Evolutionary conservation across 345 rosid species (phyloP).

Genomic region (Aurinia saxatilis): DNA sequence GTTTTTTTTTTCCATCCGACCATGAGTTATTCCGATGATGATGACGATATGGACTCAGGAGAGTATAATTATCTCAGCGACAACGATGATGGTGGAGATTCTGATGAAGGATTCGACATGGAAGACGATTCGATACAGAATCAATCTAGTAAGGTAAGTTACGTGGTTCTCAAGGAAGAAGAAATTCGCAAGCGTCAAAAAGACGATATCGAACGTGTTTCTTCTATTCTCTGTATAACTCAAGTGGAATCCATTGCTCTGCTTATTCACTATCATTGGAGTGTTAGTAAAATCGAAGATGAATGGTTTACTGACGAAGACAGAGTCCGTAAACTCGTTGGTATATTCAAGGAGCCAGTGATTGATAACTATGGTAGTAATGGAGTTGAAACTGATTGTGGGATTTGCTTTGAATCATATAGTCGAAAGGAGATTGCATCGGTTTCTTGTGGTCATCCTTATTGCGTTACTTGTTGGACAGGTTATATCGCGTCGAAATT

Average conservation of each 20-base stretch:
- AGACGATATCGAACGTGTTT: constrained; percentile 58
- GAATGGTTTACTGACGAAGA: constrained; percentile 89
- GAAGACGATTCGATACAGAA: constrained; percentile 22
- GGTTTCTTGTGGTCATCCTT: no score
- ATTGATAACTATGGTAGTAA: constrained; percentile 30
- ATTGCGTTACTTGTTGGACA: constrained; percentile 70
- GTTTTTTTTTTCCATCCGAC: no score
- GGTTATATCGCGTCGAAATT: constrained; percentile 21
- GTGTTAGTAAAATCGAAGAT: constrained; percentile 60
- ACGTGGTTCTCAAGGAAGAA: constrained; percentile 55
- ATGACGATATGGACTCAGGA: no score
- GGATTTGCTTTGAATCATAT: constrained; percentile 57
- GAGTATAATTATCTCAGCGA: no score
- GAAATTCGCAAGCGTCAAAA: constrained; percentile 58
- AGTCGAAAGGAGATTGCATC: constrained; percentile 28
- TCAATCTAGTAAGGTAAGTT: constrained; percentile 33
- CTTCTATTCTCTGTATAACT: constrained; percentile 56
- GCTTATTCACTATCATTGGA: constrained; percentile 68
- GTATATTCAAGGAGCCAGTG: constrained; percentile 48
- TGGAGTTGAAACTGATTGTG: no score
- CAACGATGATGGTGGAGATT: background rate
- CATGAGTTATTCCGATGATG: constrained; percentile 54
- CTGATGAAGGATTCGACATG: constrained; percentile 31
- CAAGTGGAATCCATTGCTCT: constrained; percentile 44
- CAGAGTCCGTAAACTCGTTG: constrained; percentile 51